phyloP scores from a whole-genome alignment of 1,284 basidiomycete species.

The Boletus nobilissimus region DNA sequence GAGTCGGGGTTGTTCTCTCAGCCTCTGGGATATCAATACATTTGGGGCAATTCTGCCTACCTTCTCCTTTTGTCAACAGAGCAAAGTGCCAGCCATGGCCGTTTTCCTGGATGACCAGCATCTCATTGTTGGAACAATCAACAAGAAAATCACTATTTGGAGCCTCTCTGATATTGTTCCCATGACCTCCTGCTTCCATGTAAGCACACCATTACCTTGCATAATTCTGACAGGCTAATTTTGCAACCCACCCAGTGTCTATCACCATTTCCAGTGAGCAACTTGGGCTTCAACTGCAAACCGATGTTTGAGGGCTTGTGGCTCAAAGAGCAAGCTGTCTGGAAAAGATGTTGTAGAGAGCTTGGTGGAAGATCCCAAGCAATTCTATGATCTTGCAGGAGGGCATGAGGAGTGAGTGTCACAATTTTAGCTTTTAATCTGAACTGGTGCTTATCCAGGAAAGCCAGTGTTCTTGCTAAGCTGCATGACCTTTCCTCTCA shows the following conservation, averaged over 20 bases:
- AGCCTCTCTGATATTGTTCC: constrained; percentile 10
- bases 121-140: neutral
- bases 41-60: neutral
- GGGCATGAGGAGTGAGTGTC: constrained; percentile 12
- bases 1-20: constrained; percentile 5
- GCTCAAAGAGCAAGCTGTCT: constrained; percentile 77
- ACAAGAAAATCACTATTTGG: neutral
- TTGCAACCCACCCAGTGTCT: neutral
- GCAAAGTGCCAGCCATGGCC: constrained; percentile 1
- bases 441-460: neutral
- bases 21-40: constrained; percentile 16
- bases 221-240: neutral
- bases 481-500: constrained; percentile 16
- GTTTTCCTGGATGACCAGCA: constrained; percentile 13
- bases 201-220: neutral
- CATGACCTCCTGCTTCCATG: constrained; percentile 5
- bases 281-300: constrained; percentile 71
- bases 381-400: constrained; percentile 19
- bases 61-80: no score
- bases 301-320: constrained; percentile 84
- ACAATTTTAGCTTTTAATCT: neutral
- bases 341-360: constrained; percentile 58
- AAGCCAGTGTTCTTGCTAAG: neutral
- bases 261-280: neutral
- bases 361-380: constrained; percentile 18